These are phyloP conservation scores for Sanghuangporus weigelae DNA, from an alignment of 1,284 basidiomycete genomes.

Conservation along the genomic window DNA sequence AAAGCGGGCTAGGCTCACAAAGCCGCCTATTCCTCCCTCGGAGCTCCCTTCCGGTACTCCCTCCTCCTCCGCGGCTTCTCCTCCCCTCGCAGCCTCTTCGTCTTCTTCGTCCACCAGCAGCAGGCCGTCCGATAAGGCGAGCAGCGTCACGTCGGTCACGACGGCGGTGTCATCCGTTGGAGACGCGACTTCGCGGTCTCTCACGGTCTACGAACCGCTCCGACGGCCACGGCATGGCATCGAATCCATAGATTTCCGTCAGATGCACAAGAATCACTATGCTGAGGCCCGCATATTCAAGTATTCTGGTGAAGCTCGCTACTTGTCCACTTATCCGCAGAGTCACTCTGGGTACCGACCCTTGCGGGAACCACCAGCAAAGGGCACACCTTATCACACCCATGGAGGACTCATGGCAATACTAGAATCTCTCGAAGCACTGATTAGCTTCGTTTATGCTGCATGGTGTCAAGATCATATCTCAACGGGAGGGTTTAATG, in stretches of 20 bases:
- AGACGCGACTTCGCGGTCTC: constrained; percentile 34
- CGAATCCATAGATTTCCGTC: constrained; percentile 40
- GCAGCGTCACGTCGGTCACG: constrained; percentile 19
- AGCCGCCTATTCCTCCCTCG: constrained; percentile 17
- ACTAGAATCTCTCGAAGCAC: constrained; percentile 67
- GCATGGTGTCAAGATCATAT: constrained; percentile 64
- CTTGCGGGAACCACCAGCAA: constrained; percentile 53
- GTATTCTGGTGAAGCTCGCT: constrained; percentile 69
- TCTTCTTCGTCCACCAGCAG: constrained; percentile 15
- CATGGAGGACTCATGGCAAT: constrained; percentile 64
- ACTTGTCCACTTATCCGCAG: constrained; percentile 64
- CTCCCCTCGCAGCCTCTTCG: constrained; percentile 18
- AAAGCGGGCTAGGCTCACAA: constrained; percentile 51
- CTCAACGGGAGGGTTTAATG: constrained; percentile 42
- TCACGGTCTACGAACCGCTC: constrained; percentile 48
- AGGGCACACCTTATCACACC: constrained; percentile 63
- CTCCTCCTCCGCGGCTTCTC: constrained; percentile 1
- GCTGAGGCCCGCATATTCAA: constrained; percentile 60
- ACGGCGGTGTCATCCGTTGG: constrained; percentile 18
- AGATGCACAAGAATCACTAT: constrained; percentile 60
- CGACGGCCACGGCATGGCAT: constrained; percentile 59
- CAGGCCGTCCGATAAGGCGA: constrained; percentile 24
- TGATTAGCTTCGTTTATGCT: constrained; percentile 69
- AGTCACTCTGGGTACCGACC: constrained; percentile 59
- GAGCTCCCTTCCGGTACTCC: neutral